Conservation (phyloP, 495 filamentous ascomycete genomes). For the Aeminium ludgeri region DNA sequence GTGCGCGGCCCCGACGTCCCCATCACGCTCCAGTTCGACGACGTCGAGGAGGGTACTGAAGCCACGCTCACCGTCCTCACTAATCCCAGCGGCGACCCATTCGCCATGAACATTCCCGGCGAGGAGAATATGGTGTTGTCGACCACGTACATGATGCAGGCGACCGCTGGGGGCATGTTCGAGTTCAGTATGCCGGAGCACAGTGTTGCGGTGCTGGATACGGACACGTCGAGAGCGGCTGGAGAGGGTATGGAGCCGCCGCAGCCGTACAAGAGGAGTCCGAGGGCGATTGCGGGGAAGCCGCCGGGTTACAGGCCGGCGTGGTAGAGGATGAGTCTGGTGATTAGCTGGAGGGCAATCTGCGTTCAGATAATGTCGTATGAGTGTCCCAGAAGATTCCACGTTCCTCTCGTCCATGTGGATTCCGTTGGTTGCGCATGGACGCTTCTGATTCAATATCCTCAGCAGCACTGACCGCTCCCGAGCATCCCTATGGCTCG, state of each 20-base stretch:
- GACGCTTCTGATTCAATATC: too few relatives aligned
- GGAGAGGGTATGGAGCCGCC: background rate
- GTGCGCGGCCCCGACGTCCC: conserved; percentile 25
- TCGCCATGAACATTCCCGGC: conserved; percentile 25
- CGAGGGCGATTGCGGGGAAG: background rate
- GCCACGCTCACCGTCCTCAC: conserved; percentile 40
- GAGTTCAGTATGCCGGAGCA: conserved; percentile 7
- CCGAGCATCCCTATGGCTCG: too few relatives aligned
- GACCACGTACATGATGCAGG: background rate
- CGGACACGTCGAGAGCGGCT: background rate
- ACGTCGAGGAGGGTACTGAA: conserved; percentile 26
- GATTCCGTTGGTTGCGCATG: too few relatives aligned
- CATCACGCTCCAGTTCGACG: conserved; percentile 39
- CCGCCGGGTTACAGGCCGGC: background rate
- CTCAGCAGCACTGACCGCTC: too few relatives aligned
- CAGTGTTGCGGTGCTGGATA: conserved; percentile 8
- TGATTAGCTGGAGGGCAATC: too few relatives aligned
- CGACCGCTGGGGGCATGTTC: conserved; percentile 5
- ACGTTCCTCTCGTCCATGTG: too few relatives aligned
- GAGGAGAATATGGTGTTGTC: conserved; percentile 5
- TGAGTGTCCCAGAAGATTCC: too few relatives aligned
- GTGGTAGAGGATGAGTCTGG: background rate
- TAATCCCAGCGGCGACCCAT: conserved; percentile 24
- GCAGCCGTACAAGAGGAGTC: background rate
- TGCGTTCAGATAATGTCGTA: too few relatives aligned